Evolutionary conservation across 2,329 filamentous ascomycete species (phyloP), one percentile per base, ranked within the genome.

Genomic region (Corinectria fuckeliana): DNA sequence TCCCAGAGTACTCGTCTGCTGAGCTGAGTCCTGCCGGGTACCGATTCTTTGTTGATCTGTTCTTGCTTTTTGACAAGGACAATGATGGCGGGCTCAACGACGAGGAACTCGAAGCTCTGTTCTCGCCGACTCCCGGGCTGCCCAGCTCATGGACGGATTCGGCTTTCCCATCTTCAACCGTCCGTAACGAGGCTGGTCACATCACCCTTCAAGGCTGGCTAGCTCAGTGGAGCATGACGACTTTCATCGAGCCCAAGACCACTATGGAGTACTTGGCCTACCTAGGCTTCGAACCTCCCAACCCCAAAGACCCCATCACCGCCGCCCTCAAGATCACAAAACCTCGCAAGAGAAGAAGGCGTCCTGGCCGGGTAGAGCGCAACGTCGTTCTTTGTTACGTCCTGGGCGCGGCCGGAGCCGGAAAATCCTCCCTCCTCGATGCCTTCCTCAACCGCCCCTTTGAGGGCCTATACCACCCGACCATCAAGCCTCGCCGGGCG

Each of bases 221-320:
- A 34, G 95, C 95, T 4, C 95, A 99, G 71, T 99, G 95, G 95
- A 97, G 93, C 74, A 99, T 99, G 95, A 99, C 95, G 0, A 99
- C 95, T 0, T 99, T 98, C 70, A 88, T 96, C 60, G 93, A 96
- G 56, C 94, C 95, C 11, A 96, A 95, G 73, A 97, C 92, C 0
- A 98, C 95, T 0, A 83, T 99, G 4, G 93, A 96, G 69, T 99
- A 99, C 74, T 87, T 99, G 2, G 95, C 95, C 3, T 97, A 97
- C 73, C 88, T 99, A 2, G 95, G 95, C 1, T 99, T 97, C 71
- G 95, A 98, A 73, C 89, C 91, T 2, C 81, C 87, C 2, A 91
- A 90, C 67, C 81, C 85, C n/a, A 90, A 90, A 58, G 89, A 90
- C 36, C 88, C 89, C 0, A 92, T 91, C 2, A 92, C 92, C 0